Conservation (phyloP, 805 yeast genomes). For the Candida sphagnicola region DNA sequence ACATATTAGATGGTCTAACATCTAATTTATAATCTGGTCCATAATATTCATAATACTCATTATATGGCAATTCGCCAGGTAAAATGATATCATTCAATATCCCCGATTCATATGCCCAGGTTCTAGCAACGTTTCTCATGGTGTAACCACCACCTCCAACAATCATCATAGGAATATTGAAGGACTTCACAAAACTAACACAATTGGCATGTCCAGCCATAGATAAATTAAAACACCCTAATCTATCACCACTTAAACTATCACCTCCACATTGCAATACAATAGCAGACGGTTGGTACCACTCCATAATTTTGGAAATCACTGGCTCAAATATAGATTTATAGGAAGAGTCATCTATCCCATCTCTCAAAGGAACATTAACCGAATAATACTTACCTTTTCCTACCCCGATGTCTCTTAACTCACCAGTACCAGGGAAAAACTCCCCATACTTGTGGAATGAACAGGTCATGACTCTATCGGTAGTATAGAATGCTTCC, state of each 20-base stretch:
- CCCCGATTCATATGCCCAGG: constrained; percentile 94
- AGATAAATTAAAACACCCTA: constrained; percentile 93
- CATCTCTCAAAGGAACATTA: constrained; percentile 92
- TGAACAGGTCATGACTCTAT: constrained; percentile 93
- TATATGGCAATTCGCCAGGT: constrained; percentile 81
- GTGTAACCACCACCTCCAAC: constrained; percentile 99
- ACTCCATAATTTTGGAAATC: constrained; percentile 67
- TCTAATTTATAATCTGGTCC: constrained; percentile 96
- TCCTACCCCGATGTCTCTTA: constrained; percentile 87
- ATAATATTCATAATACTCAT: constrained; percentile 94
- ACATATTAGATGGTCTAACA: constrained; percentile 94
- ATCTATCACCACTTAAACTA: constrained; percentile 89
- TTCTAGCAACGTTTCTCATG: constrained; percentile 91
- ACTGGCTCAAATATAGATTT: constrained; percentile 88
- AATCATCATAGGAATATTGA: constrained; percentile 87
- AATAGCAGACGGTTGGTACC: constrained; percentile 94
- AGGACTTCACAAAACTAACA: constrained; percentile 78
- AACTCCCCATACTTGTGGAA: constrained; percentile 96
- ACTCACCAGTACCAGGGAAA: constrained; percentile 96
- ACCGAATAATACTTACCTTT: constrained; percentile 86
- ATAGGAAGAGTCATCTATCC: constrained; percentile 87
- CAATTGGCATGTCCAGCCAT: constrained; percentile 97
- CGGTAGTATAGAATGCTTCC: constrained; percentile 94
- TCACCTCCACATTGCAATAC: constrained; percentile 99
- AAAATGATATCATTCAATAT: constrained; percentile 74